These are phyloP conservation scores for Microbotryum scabiosae DNA, from an alignment of 1,284 basidiomycete genomes.

Conservation along the genomic window DNA sequence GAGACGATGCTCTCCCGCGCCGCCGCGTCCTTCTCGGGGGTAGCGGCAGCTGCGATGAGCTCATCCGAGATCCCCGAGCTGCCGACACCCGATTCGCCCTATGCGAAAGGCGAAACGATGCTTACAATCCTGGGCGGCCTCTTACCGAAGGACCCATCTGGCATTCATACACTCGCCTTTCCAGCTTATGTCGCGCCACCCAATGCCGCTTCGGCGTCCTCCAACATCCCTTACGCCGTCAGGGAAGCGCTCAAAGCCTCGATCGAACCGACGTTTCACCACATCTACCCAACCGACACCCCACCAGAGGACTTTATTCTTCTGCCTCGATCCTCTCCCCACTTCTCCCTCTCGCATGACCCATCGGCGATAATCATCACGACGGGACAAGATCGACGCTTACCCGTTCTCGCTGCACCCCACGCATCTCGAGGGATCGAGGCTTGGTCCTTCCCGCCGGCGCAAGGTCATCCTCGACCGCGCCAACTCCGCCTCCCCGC, in stretches of 20 bases:
- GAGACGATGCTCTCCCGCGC: constrained; percentile 35
- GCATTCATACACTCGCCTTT: constrained; percentile 61
- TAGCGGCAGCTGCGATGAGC: constrained; percentile 36
- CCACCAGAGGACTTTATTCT: constrained; percentile 70
- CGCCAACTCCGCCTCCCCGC: constrained; percentile 30
- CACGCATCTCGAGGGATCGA: constrained; percentile 40
- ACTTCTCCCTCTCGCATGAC: constrained; percentile 62
- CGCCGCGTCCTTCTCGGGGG: constrained; percentile 18
- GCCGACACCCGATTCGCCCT: constrained; percentile 3
- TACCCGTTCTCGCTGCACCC: constrained; percentile 33
- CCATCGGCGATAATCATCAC: constrained; percentile 55
- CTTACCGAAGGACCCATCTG: constrained; percentile 50
- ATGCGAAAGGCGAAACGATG: constrained; percentile 54
- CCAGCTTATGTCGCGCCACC: constrained; percentile 57
- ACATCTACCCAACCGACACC: constrained; percentile 55
- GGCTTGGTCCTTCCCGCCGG: constrained; percentile 45
- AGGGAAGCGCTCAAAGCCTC: constrained; percentile 59
- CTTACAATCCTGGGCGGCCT: constrained; percentile 73
- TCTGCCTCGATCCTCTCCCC: constrained; percentile 61
- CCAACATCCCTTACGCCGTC: constrained; percentile 48
- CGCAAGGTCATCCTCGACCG: constrained; percentile 1
- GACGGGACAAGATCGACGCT: constrained; percentile 29
- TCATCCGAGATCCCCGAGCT: constrained; percentile 7
- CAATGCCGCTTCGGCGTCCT: constrained; percentile 40
- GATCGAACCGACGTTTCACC: constrained; percentile 51